Base-by-base conservation (phyloP, 306 rosid genomes). In the Malus orientalis region DNA sequence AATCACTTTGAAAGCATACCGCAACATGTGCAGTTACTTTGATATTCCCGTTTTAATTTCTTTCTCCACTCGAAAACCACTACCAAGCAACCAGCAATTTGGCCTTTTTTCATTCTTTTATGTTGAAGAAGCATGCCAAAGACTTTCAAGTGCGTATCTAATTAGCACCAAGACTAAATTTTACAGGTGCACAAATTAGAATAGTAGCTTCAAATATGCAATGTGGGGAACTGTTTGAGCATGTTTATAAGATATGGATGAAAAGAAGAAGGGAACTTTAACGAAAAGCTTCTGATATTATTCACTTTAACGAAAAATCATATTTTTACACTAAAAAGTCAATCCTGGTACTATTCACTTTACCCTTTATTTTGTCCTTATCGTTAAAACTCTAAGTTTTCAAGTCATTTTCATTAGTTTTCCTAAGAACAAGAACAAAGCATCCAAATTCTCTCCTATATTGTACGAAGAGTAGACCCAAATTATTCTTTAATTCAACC, bases 401-500 rank as follows among this genome's bases (percentile, higher is more conserved):
- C 29, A 27, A 27, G 29, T 0, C 29, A 27, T 27, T 27, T 27
- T 27, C 29, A 27, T 27, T 27, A 27, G 29, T 27, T 27, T 27
- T 27, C 29, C 2, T 27, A 27, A 27, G 27, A 27, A 27, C 27
- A 27, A 27, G 63, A 73, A 38, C 32, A n/a, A 63, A 20, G 74
- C 61, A 66, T 25, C 3, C 29, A 11, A 13, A 19, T 14, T 53
- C 7, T 53, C 58, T 38, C 42, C 9, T 38, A 9, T 42, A 9
- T 53, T 18, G 58, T 5, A 53, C 58, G 2, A 51, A 51, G 19
- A 51, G 55, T 15, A 15, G 7, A 69, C 36, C 32, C 11, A 36
- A 45, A 7, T 67, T 8, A 67, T 55, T 62, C 23, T 69, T 74
- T 63, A 30, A 79, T 71, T 54, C 36, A 27, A 66, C 75, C 75